Evolutionary conservation across 768 basidiomycete genomes (phyloP).

Genomic region (Lepiota brunneoincarnata): DNA sequence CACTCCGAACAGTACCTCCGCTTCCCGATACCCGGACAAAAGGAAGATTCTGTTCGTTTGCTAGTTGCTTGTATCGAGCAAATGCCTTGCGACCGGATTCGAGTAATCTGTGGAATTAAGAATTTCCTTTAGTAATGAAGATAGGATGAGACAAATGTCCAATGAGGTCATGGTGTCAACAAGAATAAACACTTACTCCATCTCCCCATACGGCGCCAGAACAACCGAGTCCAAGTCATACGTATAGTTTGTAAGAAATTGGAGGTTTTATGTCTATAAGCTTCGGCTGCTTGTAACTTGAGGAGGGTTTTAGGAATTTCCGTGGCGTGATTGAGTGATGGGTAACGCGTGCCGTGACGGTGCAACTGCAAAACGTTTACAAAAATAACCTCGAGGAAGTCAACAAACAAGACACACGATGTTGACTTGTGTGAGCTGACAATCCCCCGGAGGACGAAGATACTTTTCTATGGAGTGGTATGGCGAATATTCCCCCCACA

Average conservation of each 20-base stretch:
- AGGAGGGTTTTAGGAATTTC: conserved; percentile 45
- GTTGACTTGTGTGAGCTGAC: conserved; percentile 52
- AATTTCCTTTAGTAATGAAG: background rate
- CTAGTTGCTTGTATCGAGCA: conserved; percentile 49
- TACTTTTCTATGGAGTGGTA: conserved; percentile 50
- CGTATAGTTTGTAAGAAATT: conserved; percentile 57
- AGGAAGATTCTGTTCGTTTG: conserved; percentile 43
- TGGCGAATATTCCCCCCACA: conserved; percentile 65
- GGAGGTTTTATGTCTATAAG: conserved; percentile 42
- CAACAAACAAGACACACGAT: background rate
- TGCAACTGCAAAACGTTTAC: conserved; percentile 49
- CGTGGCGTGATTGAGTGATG: conserved; percentile 47
- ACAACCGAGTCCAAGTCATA: conserved; percentile 58
- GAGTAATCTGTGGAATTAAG: conserved; percentile 24
- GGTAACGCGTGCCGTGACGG: conserved; percentile 78
- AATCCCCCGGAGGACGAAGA: conserved; percentile 41
- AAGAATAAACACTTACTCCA: conserved; percentile 43
- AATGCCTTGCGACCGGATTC: conserved; percentile 51
- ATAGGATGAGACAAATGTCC: background rate
- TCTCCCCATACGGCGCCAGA: conserved; percentile 63
- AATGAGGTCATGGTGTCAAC: background rate
- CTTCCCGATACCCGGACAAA: conserved; percentile 46
- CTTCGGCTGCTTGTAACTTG: conserved; percentile 48
- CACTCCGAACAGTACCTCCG: conserved; percentile 63
- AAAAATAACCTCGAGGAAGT: background rate